Conservation (phyloP, 495 filamentous ascomycete genomes). For the Halenospora varia region DNA sequence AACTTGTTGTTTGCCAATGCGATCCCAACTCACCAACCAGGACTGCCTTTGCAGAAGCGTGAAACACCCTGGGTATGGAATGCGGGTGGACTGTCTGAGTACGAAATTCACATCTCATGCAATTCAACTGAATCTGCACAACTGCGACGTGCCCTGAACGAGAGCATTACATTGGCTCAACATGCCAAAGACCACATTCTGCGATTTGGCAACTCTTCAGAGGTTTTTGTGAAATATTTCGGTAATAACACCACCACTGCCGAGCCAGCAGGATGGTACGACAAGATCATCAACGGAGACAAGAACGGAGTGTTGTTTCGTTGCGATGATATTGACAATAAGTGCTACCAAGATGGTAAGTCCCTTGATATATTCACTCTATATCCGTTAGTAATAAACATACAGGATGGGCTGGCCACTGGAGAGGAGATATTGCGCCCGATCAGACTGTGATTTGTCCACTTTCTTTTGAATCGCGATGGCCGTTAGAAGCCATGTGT, state of each 20-base stretch:
- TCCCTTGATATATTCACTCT: neutral
- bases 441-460: slow-evolving; percentile 59
- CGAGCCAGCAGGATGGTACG: slow-evolving; percentile 48
- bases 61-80: too few species aligned
- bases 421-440: slow-evolving; percentile 53
- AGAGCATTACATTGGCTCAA: slow-evolving; percentile 41
- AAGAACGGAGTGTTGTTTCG: slow-evolving; percentile 45
- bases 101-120: slow-evolving; percentile 52
- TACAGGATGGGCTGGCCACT: slow-evolving; percentile 54
- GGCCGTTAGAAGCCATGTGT: slow-evolving; percentile 48
- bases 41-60: too few species aligned
- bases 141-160: slow-evolving; percentile 42
- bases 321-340: slow-evolving; percentile 55
- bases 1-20: too few species aligned
- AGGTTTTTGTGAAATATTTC: slow-evolving; percentile 55
- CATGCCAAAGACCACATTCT: slow-evolving; percentile 46
- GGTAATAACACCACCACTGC: slow-evolving; percentile 43
- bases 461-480: slow-evolving; percentile 45
- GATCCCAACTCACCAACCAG: too few species aligned
- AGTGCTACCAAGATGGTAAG: slow-evolving; percentile 45
- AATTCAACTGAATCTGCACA: slow-evolving; percentile 47
- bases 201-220: slow-evolving; percentile 44
- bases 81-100: slow-evolving; percentile 11
- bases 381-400: slow-evolving; percentile 1
- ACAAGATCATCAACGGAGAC: slow-evolving; percentile 43